phyloP scores from a whole-genome alignment of 257 asterid species.

The Buddleja alternifolia region DNA sequence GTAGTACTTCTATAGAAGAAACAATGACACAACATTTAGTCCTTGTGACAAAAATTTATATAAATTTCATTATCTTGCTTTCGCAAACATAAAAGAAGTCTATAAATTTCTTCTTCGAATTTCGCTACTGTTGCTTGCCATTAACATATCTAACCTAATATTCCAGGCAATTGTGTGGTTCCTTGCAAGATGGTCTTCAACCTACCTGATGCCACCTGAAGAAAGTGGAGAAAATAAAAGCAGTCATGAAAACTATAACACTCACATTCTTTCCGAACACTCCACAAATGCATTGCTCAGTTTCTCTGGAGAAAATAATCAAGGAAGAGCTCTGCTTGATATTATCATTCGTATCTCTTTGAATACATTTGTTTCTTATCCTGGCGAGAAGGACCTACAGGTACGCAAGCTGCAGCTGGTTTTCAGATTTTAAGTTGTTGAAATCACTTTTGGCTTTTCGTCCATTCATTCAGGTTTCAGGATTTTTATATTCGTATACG shows the following conservation, averaged over 20 bases:
- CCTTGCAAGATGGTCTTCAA: conserved; percentile 93
- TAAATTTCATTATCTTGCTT: conserved; percentile 16
- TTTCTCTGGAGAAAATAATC: conserved; percentile 75
- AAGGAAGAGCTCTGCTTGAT: conserved; percentile 83
- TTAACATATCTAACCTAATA: conserved; percentile 31
- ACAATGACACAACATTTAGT: neutral
- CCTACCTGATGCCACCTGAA: conserved; percentile 76
- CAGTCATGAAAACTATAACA: conserved; percentile 30
- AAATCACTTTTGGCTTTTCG: neutral
- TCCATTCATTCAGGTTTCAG: conserved; percentile 12
- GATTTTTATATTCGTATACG: conserved; percentile 10
- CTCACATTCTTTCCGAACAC: conserved; percentile 35
- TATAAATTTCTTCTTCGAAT: neutral
- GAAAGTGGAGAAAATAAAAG: conserved; percentile 47
- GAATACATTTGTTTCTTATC: conserved; percentile 75
- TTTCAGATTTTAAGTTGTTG: conserved; percentile 10
- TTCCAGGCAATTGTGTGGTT: conserved; percentile 92
- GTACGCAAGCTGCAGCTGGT: conserved; percentile 40
- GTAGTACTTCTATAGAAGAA: neutral
- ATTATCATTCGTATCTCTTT: conserved; percentile 71
- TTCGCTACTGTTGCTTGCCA: conserved; percentile 7
- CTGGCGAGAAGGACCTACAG: conserved; percentile 96
- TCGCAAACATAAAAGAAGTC: neutral
- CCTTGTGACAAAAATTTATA: conserved; percentile 5
- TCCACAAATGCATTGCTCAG: conserved; percentile 52